Evolutionary conservation across 768 basidiomycete species (phyloP).

Genomic region (Austroboletus eburneus): DNA sequence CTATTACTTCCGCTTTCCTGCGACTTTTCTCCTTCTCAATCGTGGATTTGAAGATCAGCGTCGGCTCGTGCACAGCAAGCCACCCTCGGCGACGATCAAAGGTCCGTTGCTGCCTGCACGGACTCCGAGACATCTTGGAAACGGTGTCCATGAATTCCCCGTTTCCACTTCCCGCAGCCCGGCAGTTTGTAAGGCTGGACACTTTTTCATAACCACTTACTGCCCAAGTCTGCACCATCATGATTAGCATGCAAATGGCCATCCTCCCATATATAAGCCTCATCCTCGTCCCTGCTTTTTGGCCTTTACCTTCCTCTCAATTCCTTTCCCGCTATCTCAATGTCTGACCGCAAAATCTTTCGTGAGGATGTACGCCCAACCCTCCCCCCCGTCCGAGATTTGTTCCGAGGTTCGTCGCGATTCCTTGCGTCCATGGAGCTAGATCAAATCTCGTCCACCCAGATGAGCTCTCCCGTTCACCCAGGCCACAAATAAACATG

Average conservation of each 20-base stretch:
- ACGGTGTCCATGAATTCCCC: constrained; percentile 24
- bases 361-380: constrained; percentile 44
- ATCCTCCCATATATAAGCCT: constrained; percentile 25
- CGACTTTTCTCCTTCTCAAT: constrained; percentile 9
- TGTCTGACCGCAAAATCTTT: constrained; percentile 25
- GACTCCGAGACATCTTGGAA: constrained; percentile 22
- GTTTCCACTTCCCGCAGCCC: constrained; percentile 20
- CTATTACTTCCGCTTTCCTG: constrained; percentile 8
- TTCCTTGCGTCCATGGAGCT: neutral
- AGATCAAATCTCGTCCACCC: constrained; percentile 1
- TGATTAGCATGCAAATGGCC: constrained; percentile 24
- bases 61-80: constrained; percentile 32
- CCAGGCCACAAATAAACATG: constrained; percentile 36
- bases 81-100: constrained; percentile 31
- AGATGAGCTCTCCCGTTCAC: constrained; percentile 48
- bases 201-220: constrained; percentile 23
- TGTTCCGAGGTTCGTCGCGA: constrained; percentile 51
- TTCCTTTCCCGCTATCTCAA: constrained; percentile 19
- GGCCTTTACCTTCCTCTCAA: constrained; percentile 1
- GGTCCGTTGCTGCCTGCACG: constrained; percentile 24
- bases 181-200: constrained; percentile 20
- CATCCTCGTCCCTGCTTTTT: too few species aligned
- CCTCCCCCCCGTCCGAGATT: constrained; percentile 67
- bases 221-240: constrained; percentile 20
- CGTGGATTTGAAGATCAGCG: constrained; percentile 24